phyloP scores from a whole-genome alignment of 1,284 basidiomycete genomes.

The Anthracocystis setariae region DNA sequence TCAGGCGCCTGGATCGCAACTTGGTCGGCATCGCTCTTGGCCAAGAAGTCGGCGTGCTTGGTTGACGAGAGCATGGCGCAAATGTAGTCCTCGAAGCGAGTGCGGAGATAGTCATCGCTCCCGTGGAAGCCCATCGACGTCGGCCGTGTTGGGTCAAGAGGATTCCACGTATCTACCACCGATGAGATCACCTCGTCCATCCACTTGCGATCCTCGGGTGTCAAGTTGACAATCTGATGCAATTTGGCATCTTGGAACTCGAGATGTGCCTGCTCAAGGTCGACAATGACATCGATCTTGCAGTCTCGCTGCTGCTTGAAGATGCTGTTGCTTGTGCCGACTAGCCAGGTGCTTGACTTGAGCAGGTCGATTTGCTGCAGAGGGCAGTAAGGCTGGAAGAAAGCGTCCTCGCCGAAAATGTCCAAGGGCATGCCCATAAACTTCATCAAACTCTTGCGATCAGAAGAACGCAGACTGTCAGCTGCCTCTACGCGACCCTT shows the following conservation, averaged over 20 bases:
- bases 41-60: constrained; percentile 59
- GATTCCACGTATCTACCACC: constrained; percentile 64
- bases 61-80: constrained; percentile 61
- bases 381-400: constrained; percentile 98
- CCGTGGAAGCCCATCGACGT: constrained; percentile 64
- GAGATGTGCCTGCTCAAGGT: constrained; percentile 69
- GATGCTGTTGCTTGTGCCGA: constrained; percentile 91
- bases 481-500: constrained; percentile 32
- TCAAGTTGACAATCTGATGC: constrained; percentile 81
- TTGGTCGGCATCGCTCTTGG: constrained; percentile 42
- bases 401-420: constrained; percentile 75
- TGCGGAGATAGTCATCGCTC: constrained; percentile 65
- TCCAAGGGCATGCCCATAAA: constrained; percentile 91
- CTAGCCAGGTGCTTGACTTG: constrained; percentile 81
- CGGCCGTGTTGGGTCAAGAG: constrained; percentile 60
- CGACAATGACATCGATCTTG: constrained; percentile 84
- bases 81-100: constrained; percentile 64
- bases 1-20: constrained; percentile 47
- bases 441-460: constrained; percentile 87
- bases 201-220: constrained; percentile 95
- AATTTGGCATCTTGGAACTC: constrained; percentile 76
- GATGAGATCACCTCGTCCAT: constrained; percentile 75
- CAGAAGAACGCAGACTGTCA: constrained; percentile 83
- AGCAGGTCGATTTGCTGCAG: constrained; percentile 93
- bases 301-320: constrained; percentile 90